phyloP scores from a whole-genome alignment of 2,329 filamentous ascomycete genomes.

The Meredithiella fracta region DNA sequence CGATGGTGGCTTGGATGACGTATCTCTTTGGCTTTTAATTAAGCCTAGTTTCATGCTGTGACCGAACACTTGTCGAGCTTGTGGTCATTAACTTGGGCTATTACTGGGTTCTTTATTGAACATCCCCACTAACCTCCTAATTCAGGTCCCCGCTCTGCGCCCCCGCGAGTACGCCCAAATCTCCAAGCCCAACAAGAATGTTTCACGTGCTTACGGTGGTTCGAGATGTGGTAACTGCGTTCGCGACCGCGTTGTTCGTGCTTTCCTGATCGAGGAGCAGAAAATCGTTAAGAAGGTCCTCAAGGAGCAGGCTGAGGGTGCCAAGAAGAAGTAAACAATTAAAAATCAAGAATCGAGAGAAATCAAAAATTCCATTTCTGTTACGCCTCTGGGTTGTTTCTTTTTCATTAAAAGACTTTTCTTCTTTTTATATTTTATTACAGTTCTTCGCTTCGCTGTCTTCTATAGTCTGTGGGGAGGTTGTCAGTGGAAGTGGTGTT shows the following conservation, averaged over 20 bases:
- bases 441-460: neutral
- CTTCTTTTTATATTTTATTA: neutral
- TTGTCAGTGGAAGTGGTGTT: neutral
- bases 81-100: neutral
- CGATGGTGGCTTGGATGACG: neutral
- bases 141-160: conserved; percentile 81
- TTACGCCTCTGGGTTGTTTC: conserved; percentile 10
- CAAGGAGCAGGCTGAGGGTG: conserved; percentile 80
- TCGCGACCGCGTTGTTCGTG: conserved; percentile 91
- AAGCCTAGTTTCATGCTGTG: neutral
- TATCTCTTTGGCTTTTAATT: neutral
- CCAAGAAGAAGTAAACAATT: conserved; percentile 52
- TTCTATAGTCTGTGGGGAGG: conserved; percentile 8
- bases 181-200: conserved; percentile 98
- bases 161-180: conserved; percentile 95
- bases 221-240: conserved; percentile 98
- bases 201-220: conserved; percentile 95
- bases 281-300: conserved; percentile 99
- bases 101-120: neutral
- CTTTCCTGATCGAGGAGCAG: conserved; percentile 99
- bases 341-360: conserved; percentile 16
- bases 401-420: conserved; percentile 15
- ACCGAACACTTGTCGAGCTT: too few relatives aligned
- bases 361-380: conserved; percentile 11
- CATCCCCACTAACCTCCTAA: neutral